phyloP scores from a whole-genome alignment of 352 stramenopile species.

The Globisporangium perplexum region DNA sequence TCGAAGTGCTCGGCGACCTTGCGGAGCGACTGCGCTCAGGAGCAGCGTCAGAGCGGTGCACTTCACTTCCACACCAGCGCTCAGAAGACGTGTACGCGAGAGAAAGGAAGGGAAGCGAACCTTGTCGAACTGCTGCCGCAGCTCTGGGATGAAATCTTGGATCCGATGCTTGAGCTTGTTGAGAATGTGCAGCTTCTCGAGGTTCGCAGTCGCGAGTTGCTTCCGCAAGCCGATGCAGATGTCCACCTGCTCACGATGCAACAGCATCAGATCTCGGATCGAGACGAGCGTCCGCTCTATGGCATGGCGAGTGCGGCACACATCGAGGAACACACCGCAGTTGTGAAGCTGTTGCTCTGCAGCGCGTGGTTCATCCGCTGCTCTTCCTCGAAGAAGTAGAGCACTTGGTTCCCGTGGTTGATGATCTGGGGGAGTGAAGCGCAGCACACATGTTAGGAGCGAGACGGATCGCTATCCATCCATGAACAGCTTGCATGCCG shows the following conservation, averaged over 20 bases:
- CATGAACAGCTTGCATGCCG: neutral
- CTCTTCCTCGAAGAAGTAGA: conserved; percentile 69
- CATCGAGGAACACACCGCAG: conserved; percentile 31
- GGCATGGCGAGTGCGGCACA: neutral
- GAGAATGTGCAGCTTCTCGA: conserved; percentile 53
- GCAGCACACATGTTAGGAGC: neutral
- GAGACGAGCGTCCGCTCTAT: neutral
- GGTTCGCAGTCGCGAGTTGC: conserved; percentile 30
- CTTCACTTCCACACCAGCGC: too few relatives aligned
- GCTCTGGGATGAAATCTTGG: conserved; percentile 69
- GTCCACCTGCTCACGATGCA: conserved; percentile 44
- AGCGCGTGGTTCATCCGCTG: conserved; percentile 69
- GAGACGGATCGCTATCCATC: too few relatives aligned
- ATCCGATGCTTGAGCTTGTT: conserved; percentile 56
- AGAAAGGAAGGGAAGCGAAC: conserved; percentile 16
- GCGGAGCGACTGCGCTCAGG: conserved; percentile 44
- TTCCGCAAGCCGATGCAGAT: conserved; percentile 63
- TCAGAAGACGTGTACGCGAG: too few relatives aligned
- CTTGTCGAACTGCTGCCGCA: conserved; percentile 69
- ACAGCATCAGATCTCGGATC: neutral
- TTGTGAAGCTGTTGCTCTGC: conserved; percentile 58
- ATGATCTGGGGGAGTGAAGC: conserved; percentile 46
- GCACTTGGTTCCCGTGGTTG: conserved; percentile 30
- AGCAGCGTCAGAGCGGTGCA: neutral
- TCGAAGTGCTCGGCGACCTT: conserved; percentile 70